Percentiles rank a stretch among this genome's conserved stretches.
Conservation (phyloP, 176 grass and related monocot species). For the Raddia distichophylla region DNA sequence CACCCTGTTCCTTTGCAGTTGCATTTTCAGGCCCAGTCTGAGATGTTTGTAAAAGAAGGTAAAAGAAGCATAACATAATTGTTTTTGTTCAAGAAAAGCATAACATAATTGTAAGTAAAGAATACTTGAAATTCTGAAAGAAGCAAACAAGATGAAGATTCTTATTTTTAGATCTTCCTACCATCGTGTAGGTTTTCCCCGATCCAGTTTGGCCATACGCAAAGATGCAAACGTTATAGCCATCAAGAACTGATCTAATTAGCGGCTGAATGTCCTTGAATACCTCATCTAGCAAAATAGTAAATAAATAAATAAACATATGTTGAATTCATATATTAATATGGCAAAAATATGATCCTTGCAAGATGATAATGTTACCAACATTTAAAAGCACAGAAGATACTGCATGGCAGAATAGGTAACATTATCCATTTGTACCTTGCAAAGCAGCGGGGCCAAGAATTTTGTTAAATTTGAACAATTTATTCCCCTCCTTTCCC, state of each 20-base stretch:
- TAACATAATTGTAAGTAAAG: not conserved
- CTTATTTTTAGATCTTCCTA: slow-evolving; percentile 37
- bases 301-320: slow-evolving; percentile 14
- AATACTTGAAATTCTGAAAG: not conserved
- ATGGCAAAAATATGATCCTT: slow-evolving; percentile 29
- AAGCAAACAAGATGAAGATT: slow-evolving; percentile 13
- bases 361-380: not conserved
- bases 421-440: slow-evolving; percentile 49
- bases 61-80: not conserved
- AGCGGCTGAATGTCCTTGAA: slow-evolving; percentile 85
- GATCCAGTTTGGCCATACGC: slow-evolving; percentile 99
- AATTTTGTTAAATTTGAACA: slow-evolving; percentile 88
- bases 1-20: slow-evolving; percentile 75
- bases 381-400: not conserved
- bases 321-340: not conserved
- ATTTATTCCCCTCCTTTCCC: slow-evolving; percentile 69
- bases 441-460: slow-evolving; percentile 68
- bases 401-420: not conserved
- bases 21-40: slow-evolving; percentile 74
- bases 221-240: slow-evolving; percentile 94
- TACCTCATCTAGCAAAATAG: slow-evolving; percentile 67
- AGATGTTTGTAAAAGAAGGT: slow-evolving; percentile 29
- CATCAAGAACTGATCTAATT: slow-evolving; percentile 90
- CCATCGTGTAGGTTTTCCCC: slow-evolving; percentile 99
- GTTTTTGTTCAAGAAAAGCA: not conserved